Evolutionary conservation across 129 eudicot species (phyloP).

Genomic region (Scalesia atractyloides): DNA sequence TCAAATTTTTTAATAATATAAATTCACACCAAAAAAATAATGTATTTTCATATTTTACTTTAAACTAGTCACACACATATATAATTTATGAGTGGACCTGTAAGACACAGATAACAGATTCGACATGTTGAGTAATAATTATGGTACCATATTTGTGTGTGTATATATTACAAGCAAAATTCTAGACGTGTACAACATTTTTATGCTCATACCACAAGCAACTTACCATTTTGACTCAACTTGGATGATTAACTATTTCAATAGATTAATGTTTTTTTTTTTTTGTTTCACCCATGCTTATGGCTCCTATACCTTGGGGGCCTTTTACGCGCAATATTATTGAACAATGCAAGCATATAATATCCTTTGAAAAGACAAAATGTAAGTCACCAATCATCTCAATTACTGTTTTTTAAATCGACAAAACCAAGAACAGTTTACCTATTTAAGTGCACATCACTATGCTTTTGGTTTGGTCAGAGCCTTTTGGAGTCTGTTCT

Average conservation of each 20-base stretch:
- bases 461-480: constrained; percentile 48
- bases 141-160: no score
- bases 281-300: background rate
- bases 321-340: constrained; percentile 8
- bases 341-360: constrained; percentile 23
- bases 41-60: no score
- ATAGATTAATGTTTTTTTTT: no score
- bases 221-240: background rate
- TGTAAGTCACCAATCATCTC: background rate
- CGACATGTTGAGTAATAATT: no score
- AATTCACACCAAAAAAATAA: no score
- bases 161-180: background rate
- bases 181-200: constrained; percentile 6
- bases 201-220: background rate
- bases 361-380: constrained; percentile 2
- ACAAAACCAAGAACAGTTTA: constrained; percentile 4
- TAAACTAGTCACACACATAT: no score
- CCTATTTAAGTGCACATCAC: constrained; percentile 34
- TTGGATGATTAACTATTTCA: no score
- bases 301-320: constrained; percentile 14
- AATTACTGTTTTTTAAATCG: background rate
- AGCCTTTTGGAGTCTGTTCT: constrained; percentile 37
- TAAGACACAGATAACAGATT: no score
- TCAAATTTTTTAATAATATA: no score
- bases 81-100: no score